Percentiles rank a stretch among this genome's conserved stretches.
Evolutionary conservation across 2,329 filamentous ascomycete genomes (phyloP).

Genomic region (Colletotrichum higginsianum): DNA sequence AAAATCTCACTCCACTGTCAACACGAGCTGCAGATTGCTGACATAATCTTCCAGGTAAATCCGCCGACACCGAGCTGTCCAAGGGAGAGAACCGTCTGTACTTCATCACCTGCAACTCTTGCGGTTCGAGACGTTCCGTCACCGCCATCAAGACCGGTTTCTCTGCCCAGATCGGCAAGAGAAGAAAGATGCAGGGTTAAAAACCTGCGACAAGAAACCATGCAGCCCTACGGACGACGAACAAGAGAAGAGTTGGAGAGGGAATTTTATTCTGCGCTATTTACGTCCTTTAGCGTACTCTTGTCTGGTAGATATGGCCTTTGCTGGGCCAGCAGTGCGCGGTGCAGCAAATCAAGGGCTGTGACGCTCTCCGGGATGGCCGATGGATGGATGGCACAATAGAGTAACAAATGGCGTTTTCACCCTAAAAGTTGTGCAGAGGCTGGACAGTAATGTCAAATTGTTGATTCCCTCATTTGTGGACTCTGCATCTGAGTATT

Average conservation of each 20-base stretch:
- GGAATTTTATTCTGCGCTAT: constrained; percentile 35
- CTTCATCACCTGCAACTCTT: constrained; percentile 83
- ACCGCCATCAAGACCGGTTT: constrained; percentile 99
- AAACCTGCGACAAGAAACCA: neutral
- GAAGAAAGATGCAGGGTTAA: constrained; percentile 93
- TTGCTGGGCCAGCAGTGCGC: constrained; percentile 35
- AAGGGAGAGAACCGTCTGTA: constrained; percentile 99
- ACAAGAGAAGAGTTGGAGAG: constrained; percentile 27
- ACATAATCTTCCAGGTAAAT: constrained; percentile 64
- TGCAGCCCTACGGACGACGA: constrained; percentile 8
- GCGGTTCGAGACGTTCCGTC: constrained; percentile 87
- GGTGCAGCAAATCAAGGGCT: constrained; percentile 27
- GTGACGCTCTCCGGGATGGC: constrained; percentile 23
- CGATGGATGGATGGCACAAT: constrained; percentile 39
- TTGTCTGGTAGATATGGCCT: constrained; percentile 40
- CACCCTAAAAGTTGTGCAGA: constrained; percentile 28
- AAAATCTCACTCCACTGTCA: neutral
- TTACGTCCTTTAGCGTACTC: constrained; percentile 41
- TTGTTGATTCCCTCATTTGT: neutral
- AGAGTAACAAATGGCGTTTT: constrained; percentile 38
- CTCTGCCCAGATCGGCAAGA: constrained; percentile 99
- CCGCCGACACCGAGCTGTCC: constrained; percentile 94
- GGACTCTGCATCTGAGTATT: neutral
- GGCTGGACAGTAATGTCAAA: constrained; percentile 27
- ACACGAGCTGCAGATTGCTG: neutral